Evolutionary conservation across 129 eudicot genomes (phyloP), one percentile per base, ranked within the genome.

Genomic region (Sambucus nigra): DNA sequence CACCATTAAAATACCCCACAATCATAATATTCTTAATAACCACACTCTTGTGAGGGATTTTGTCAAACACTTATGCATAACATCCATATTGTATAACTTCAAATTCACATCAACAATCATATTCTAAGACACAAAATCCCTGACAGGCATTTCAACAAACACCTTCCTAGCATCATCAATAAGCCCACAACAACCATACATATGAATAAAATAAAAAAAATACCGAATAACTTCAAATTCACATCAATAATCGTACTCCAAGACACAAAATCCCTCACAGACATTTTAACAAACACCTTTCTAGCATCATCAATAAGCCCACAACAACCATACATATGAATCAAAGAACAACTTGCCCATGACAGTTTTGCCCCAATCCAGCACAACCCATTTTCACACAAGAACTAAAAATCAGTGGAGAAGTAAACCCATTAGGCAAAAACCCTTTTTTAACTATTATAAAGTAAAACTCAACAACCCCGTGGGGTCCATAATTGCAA

Each of bases 1-100:
- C 68, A 16, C 15, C 75, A 25, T 80, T 79, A 69, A 85, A 72
- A 70, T 91, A 91, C 28, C 88, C 88, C 8, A 68, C 61, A 47
- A 88, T 78, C 80, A 88, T 48, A 13, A 70, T 59, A 67, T 84
- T 88, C 97, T 88, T 84, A 49, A 88, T 78, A 31, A 84, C 80
- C 69, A 89, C 75, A 84, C 79, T 89, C 55, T 66, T 79, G 12
- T 57, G 38, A 2, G 81, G 77, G 88, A 85, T 89, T 50, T 24
- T 53, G 71, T 89, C 86, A 59, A 89, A 89, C 83, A 84, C 26
- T 64, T n/a, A 61, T 76, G 98, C 12, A 95, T 86, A 47, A n/a
- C 2, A 42, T 47, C 70, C 71, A 89, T 24, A 29, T 85, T n/a
- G n/a, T n/a, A 73, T 20, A 41, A 51, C 44, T 76, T 74, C 2